A percentile compares a stretch with the other conserved stretches of the same genome.
phyloP scores from a whole-genome alignment of 768 basidiomycete species.

The Russula sp. region DNA sequence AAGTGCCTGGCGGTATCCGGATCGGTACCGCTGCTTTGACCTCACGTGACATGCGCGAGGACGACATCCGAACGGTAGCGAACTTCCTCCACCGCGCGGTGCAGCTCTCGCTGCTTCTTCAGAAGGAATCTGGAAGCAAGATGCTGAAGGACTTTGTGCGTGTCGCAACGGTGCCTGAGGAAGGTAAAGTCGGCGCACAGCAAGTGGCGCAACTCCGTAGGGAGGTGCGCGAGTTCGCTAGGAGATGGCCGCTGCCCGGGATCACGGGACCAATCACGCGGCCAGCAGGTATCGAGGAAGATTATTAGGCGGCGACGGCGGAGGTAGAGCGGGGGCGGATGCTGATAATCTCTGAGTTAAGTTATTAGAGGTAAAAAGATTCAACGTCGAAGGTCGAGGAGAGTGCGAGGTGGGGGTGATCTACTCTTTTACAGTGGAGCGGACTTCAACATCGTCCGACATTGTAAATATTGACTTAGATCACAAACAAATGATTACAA shows the following conservation, averaged over 20 bases:
- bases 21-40: slow-evolving; percentile 93
- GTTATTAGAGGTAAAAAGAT: slow-evolving; percentile 16
- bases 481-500: not conserved
- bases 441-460: slow-evolving; percentile 32
- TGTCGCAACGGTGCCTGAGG: slow-evolving; percentile 64
- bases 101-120: slow-evolving; percentile 82
- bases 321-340: not conserved
- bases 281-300: slow-evolving; percentile 64
- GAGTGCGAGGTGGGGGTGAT: not conserved
- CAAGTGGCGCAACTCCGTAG: slow-evolving; percentile 69
- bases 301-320: slow-evolving; percentile 34
- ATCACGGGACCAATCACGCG: slow-evolving; percentile 48
- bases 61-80: slow-evolving; percentile 83
- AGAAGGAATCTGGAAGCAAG: slow-evolving; percentile 94
- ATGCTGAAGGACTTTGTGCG: slow-evolving; percentile 94
- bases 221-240: slow-evolving; percentile 82
- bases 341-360: not conserved
- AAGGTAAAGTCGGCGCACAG: slow-evolving; percentile 67
- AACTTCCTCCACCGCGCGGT: slow-evolving; percentile 92
- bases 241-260: slow-evolving; percentile 91
- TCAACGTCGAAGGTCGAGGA: slow-evolving; percentile 25
- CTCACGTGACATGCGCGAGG: slow-evolving; percentile 88
- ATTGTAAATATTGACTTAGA: not conserved
- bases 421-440: slow-evolving; percentile 12
- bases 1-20: slow-evolving; percentile 95